Evolutionary conservation across 1,139 yeast genomes (phyloP).

Genomic region (Candida frijolesensis): DNA sequence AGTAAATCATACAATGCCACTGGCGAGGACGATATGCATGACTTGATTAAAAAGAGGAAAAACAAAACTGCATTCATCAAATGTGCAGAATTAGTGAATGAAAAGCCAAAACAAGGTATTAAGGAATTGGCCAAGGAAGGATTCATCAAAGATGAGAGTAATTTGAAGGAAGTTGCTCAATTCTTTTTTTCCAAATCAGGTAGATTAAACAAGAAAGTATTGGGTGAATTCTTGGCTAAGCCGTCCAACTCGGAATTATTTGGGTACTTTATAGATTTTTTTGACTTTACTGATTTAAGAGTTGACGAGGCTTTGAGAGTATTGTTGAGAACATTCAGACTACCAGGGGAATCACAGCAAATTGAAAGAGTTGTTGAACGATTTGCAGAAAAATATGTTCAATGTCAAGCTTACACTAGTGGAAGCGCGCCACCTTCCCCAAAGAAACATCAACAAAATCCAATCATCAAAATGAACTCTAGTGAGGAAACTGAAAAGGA

Average conservation of each 20-base stretch:
- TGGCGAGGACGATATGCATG: constrained; percentile 25
- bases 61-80: constrained; percentile 73
- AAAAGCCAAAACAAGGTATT: constrained; percentile 77
- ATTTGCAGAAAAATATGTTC: constrained; percentile 80
- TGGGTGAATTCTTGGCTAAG: constrained; percentile 86
- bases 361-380: constrained; percentile 89
- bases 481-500: constrained; percentile 18
- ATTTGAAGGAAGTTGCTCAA: constrained; percentile 64
- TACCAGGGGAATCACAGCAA: constrained; percentile 97
- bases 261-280: constrained; percentile 63
- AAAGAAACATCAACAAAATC: constrained; percentile 33
- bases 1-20: constrained; percentile 31
- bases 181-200: constrained; percentile 81
- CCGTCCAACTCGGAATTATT: constrained; percentile 66
- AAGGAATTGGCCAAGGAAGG: constrained; percentile 61
- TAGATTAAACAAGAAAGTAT: constrained; percentile 78
- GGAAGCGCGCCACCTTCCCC: constrained; percentile 5
- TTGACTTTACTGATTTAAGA: constrained; percentile 76
- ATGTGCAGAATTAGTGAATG: constrained; percentile 75
- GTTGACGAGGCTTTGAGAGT: constrained; percentile 93
- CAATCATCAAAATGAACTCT: no score
- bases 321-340: constrained; percentile 77
- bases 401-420: constrained; percentile 17
- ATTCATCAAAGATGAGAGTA: constrained; percentile 57
- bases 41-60: constrained; percentile 48